Base-by-base conservation (phyloP, 1,284 basidiomycete species). In the Malassezia brasiliensis region DNA sequence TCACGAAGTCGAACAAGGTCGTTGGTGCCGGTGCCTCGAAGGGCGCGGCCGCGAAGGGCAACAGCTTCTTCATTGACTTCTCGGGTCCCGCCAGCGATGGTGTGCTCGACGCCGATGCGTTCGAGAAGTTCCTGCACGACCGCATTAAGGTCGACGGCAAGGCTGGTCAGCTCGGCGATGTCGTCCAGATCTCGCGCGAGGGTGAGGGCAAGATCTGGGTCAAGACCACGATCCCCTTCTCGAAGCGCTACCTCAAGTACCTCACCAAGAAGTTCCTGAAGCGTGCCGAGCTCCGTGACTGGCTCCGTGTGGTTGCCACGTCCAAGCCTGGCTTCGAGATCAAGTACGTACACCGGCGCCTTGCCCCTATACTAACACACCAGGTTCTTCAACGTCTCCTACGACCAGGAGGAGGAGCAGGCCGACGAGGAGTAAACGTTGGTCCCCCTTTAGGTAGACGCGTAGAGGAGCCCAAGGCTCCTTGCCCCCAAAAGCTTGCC, bases 31-130 rank as follows among this genome's bases (percentile, higher is more conserved):
- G 63, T 52, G 52, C 60, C 53, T 64, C 67, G 52, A 66, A 66
- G 63, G 63, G 63, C 70, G 50, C 55, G 35, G 28, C 44, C 15
- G 70, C 84, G 72, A 79, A 81, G 79, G 90, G 81, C 68, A 86
- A 90, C 82, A 93, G 89, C 79, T 94, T 90, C 79, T 80, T 85
- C 77, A 83, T 96, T 77, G 90, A 94, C 83, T 93, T 88, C 82
- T 87, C 88, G 50, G 87, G 87, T 74, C 91, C 91, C 61, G 90
- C 88, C 53, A 79, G 81, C 63, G 89, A 93, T 77, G 84, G 84
- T 72, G 87, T 93, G 76, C 90, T 94, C 74, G 90, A 93, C 74
- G 85, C 85, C 62, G 87, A 86, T 59, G 85, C 85, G 68, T 91
- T 88, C 77, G 87, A 89, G 78, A 88, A 89, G 78, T 94, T 85